phyloP scores from a whole-genome alignment of 2,329 filamentous ascomycete genomes.

The Aspergillus versicolor region DNA sequence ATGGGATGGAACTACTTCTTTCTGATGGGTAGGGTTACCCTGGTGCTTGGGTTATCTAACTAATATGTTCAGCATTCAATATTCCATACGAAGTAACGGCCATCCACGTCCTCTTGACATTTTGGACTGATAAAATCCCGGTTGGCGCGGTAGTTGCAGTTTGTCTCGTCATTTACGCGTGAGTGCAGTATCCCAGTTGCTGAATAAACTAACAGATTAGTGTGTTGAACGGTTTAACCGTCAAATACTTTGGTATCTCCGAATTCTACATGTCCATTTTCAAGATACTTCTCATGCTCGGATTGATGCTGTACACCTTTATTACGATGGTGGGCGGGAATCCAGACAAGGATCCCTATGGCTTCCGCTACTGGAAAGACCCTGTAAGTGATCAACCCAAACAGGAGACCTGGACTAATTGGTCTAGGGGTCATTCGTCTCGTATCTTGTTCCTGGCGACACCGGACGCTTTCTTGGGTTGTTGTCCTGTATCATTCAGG shows the following conservation, averaged over 20 bases:
- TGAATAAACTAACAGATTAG: not conserved
- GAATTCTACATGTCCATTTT: constrained; percentile 50
- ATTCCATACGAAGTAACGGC: constrained; percentile 42
- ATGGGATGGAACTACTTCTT: constrained; percentile 33
- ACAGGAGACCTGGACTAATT: not conserved
- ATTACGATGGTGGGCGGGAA: constrained; percentile 79
- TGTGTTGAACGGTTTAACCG: constrained; percentile 43
- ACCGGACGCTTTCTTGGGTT: constrained; percentile 55
- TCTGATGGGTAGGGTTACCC: constrained; percentile 17
- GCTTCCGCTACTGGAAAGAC: constrained; percentile 63
- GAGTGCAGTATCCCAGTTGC: not conserved
- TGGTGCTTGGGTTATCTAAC: not conserved
- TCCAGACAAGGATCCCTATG: constrained; percentile 65
- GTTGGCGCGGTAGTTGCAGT: constrained; percentile 38
- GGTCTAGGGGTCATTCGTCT: constrained; percentile 58
- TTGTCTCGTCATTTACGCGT: constrained; percentile 41
- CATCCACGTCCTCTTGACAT: constrained; percentile 38
- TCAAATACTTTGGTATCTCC: constrained; percentile 45
- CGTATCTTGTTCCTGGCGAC: constrained; percentile 59
- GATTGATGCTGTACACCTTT: constrained; percentile 56
- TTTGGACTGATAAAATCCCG: constrained; percentile 40
- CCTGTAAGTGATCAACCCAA: constrained; percentile 43
- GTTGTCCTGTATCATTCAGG: constrained; percentile 70
- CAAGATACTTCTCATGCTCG: constrained; percentile 38
- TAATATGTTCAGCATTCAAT: constrained; percentile 17